These are phyloP conservation scores for Nectriaceae sp. DNA, from an alignment of 2,329 filamentous ascomycete genomes.

Conservation along the genomic window DNA sequence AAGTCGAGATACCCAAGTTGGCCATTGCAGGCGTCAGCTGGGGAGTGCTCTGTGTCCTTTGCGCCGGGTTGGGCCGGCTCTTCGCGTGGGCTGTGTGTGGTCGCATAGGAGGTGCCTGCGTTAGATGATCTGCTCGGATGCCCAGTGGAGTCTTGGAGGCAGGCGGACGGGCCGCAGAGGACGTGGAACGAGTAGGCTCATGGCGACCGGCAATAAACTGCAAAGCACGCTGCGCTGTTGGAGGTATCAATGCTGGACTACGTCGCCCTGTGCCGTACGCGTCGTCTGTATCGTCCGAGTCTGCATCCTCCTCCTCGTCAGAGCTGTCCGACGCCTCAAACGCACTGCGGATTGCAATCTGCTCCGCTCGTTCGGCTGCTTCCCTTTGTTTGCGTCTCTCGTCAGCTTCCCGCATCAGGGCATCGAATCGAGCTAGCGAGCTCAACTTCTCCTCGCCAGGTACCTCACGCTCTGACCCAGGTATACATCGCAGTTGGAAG, in stretches of 20 bases:
- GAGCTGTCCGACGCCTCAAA: constrained; percentile 54
- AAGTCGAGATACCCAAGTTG: constrained; percentile 22
- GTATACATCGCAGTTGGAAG: constrained; percentile 64
- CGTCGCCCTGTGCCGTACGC: constrained; percentile 40
- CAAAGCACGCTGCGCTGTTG: constrained; percentile 50
- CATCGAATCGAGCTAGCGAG: constrained; percentile 66
- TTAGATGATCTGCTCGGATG: constrained; percentile 29
- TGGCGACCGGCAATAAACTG: constrained; percentile 51
- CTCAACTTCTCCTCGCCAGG: constrained; percentile 64
- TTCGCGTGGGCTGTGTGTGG: constrained; percentile 58
- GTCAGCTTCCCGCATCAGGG: constrained; percentile 64
- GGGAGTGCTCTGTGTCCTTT: constrained; percentile 51
- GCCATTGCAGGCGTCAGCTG: constrained; percentile 39
- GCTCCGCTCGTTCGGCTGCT: constrained; percentile 33
- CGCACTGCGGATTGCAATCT: constrained; percentile 45
- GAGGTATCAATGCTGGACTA: constrained; percentile 41
- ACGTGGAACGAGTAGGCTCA: constrained; percentile 31
- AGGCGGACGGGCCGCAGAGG: constrained; percentile 35
- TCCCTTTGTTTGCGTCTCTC: constrained; percentile 47
- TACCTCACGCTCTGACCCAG: constrained; percentile 56
- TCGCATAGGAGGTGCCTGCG: constrained; percentile 35
- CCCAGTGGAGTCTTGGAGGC: constrained; percentile 34
- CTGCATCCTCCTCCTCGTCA: constrained; percentile 41
- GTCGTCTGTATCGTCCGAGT: constrained; percentile 42
- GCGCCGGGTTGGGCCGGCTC: constrained; percentile 44